Evolutionary conservation across 73 alveolate genomes (phyloP).

Genomic region (Blepharisma japonicum): DNA sequence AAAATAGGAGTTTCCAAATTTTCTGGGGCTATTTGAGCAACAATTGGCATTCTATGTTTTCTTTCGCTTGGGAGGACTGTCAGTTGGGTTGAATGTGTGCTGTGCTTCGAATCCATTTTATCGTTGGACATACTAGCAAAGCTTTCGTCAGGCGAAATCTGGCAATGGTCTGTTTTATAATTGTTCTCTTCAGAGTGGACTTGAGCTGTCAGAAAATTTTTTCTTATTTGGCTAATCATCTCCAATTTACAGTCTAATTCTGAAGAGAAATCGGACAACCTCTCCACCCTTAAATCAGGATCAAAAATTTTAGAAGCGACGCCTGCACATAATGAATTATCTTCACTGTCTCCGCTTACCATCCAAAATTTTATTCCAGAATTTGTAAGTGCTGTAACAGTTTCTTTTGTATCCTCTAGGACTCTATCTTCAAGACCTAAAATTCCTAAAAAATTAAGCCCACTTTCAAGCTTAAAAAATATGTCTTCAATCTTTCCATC

Average conservation of each 20-base stretch:
- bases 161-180: too few relatives aligned
- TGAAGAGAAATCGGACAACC: background rate
- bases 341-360: slow-evolving; percentile 26
- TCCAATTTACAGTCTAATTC: background rate
- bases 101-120: too few relatives aligned
- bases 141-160: too few relatives aligned
- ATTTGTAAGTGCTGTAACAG: background rate
- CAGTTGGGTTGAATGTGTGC: too few relatives aligned
- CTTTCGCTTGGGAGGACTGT: too few relatives aligned
- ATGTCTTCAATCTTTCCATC: slow-evolving; percentile 4
- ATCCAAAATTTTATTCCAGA: slow-evolving; percentile 22
- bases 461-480: background rate
- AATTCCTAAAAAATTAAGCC: background rate
- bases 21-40: too few relatives aligned
- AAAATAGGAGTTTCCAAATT: too few relatives aligned
- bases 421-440: slow-evolving; percentile 2
- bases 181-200: too few relatives aligned
- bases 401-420: slow-evolving; percentile 11
- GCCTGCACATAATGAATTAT: slow-evolving; percentile 3
- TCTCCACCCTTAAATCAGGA: background rate
- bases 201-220: too few relatives aligned
- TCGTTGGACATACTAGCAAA: too few relatives aligned
- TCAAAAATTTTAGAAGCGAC: background rate
- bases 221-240: too few relatives aligned
- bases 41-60: too few relatives aligned